Percentiles rank a stretch among this genome's conserved stretches.
phyloP scores from a whole-genome alignment of 805 yeast genomes.

The Teunomyces tritomae region DNA sequence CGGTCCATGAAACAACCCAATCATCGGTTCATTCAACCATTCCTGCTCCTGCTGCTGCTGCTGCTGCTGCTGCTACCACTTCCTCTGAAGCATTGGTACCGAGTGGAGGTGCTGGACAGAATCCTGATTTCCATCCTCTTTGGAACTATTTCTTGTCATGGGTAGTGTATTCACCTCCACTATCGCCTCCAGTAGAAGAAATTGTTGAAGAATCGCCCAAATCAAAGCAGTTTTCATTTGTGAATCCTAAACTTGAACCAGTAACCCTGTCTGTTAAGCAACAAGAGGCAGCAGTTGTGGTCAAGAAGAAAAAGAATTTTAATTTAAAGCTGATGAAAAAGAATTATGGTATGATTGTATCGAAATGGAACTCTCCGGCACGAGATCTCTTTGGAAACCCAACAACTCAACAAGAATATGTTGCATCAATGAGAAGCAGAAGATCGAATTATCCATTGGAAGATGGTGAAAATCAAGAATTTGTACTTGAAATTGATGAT shows the following conservation, averaged over 20 bases:
- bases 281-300: neutral
- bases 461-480: conserved; percentile 19
- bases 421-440: neutral
- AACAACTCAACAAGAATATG: neutral
- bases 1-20: neutral
- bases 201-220: neutral
- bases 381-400: neutral
- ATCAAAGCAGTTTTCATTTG: neutral
- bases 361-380: conserved; percentile 31
- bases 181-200: conserved; percentile 3
- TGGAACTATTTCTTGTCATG: conserved; percentile 40
- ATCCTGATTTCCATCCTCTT: conserved; percentile 31
- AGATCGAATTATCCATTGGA: neutral
- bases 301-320: neutral
- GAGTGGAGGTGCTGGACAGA: conserved; percentile 7
- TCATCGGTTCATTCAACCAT: neutral
- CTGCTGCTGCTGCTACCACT: neutral
- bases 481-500: conserved; percentile 24
- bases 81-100: neutral
- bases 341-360: conserved; percentile 20
- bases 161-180: conserved; percentile 26
- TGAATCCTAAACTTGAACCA: neutral
- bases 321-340: conserved; percentile 12
- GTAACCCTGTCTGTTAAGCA: neutral
- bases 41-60: neutral